Evolutionary conservation across 176 grass and related monocot genomes (phyloP), one percentile per base, ranked within the genome.

Genomic region (Dactylis glomerata): DNA sequence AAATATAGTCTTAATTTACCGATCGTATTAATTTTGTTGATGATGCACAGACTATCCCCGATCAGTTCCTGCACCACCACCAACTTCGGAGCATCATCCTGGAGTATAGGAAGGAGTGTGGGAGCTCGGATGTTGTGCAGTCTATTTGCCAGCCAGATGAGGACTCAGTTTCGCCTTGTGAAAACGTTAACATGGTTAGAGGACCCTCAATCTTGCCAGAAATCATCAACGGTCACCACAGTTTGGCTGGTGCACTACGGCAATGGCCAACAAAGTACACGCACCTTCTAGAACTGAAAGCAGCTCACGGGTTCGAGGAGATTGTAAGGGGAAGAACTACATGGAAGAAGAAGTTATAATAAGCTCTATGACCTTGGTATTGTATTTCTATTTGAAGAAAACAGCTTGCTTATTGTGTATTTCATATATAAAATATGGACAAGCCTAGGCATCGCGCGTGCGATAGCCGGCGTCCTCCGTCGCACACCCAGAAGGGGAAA

Each of bases 311-410:
- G 27, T 36, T 88, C 1, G 83, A 90, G 31, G 92, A 93, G 36
- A 93, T 93, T 20, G 92, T 93, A 16, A 83, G 92, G 77, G 92
- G 88, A 0, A 93, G 86, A 79, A 93, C 92, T 12, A 88, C 68
- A 6, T 93, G 92, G 88, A 90, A 75, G 79, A 93, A 82, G 37
- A 93, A 90, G 80, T 30, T 52, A 50, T 67, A 51, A 17, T 37
- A 72, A 55, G 23, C 24, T 30, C 38, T 13, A 0, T 80, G 26
- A 84, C 23, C 3, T 19, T 69, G 33, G 17, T 46, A 46, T 17
- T 41, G 6, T 47, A 28, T 73, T 47, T 47, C 0, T 3, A 0
- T 17, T 31, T 24, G 26, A 79, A 12, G n/a, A 41, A 1, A 30
- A 22, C 12, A 55, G 20, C 1, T 59, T 66, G 10, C 33, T 78